These are phyloP conservation scores for Botryotinia convoluta DNA, from an alignment of 2,329 filamentous ascomycete species.

Conservation along the genomic window DNA sequence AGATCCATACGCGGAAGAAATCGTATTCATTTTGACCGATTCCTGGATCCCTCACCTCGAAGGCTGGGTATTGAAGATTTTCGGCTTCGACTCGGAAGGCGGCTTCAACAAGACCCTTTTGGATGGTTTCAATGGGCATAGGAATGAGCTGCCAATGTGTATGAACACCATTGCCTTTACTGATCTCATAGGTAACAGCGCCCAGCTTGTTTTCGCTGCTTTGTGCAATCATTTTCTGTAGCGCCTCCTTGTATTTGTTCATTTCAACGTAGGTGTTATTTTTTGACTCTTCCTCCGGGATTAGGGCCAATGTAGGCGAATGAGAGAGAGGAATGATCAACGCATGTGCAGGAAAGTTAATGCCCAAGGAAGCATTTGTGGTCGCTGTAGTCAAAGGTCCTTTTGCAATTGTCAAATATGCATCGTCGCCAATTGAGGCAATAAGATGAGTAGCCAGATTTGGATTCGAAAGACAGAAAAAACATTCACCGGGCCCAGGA, in stretches of 20 bases:
- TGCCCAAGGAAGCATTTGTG: constrained; percentile 62
- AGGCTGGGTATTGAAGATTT: constrained; percentile 58
- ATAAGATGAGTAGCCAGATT: constrained; percentile 84
- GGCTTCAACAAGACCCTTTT: constrained; percentile 74
- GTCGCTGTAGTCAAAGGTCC: constrained; percentile 73
- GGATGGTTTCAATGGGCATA: constrained; percentile 64
- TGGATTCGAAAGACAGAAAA: constrained; percentile 91
- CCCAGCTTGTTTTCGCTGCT: constrained; percentile 61
- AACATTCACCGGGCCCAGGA: constrained; percentile 76
- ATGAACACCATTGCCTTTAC: constrained; percentile 76
- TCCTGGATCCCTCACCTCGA: constrained; percentile 49
- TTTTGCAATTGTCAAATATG: constrained; percentile 88
- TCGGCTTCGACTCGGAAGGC: constrained; percentile 87
- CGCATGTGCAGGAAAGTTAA: constrained; percentile 79
- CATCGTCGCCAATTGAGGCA: constrained; percentile 80
- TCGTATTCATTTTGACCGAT: constrained; percentile 56
- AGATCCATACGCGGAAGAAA: constrained; percentile 82
- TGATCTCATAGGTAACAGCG: constrained; percentile 90
- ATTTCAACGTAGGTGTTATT: constrained; percentile 72
- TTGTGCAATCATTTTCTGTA: constrained; percentile 76
- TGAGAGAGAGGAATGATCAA: constrained; percentile 89
- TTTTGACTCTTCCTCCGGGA: constrained; percentile 52
- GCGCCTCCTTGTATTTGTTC: constrained; percentile 70
- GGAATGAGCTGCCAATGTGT: constrained; percentile 93
- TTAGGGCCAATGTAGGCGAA: constrained; percentile 67